phyloP scores from a whole-genome alignment of 495 filamentous ascomycete species.

The Letharia lupina region DNA sequence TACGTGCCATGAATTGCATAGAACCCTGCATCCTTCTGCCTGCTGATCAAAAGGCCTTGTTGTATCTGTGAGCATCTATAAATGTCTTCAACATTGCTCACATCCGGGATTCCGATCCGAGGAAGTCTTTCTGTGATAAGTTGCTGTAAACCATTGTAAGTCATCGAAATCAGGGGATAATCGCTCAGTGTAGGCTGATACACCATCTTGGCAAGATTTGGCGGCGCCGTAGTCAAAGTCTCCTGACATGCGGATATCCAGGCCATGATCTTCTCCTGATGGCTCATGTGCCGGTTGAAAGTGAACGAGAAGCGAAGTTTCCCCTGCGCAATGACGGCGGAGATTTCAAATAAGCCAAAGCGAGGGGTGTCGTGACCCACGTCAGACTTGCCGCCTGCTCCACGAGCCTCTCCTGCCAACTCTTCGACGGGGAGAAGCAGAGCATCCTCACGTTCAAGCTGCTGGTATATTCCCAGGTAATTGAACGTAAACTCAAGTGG shows the following conservation, averaged over 20 bases:
- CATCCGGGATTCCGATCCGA: slow-evolving; percentile 37
- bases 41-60: slow-evolving; percentile 56
- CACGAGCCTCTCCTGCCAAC: slow-evolving; percentile 40
- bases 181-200: slow-evolving; percentile 52
- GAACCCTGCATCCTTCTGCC: slow-evolving; percentile 45
- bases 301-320: slow-evolving; percentile 55
- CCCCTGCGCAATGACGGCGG: slow-evolving; percentile 50
- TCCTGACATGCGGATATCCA: slow-evolving; percentile 56
- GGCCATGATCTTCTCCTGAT: slow-evolving; percentile 45
- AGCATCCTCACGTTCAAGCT: slow-evolving; percentile 52
- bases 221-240: slow-evolving; percentile 43
- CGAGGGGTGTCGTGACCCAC: slow-evolving; percentile 48
- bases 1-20: slow-evolving; percentile 57
- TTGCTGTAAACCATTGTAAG: slow-evolving; percentile 45
- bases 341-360: slow-evolving; percentile 59
- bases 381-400: slow-evolving; percentile 47
- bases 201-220: slow-evolving; percentile 39
- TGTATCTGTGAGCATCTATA: slow-evolving; percentile 64
- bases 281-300: slow-evolving; percentile 52
- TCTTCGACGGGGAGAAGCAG: slow-evolving; percentile 51
- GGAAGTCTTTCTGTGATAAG: slow-evolving; percentile 34
- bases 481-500: slow-evolving; percentile 67
- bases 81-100: slow-evolving; percentile 47
- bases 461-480: slow-evolving; percentile 57
- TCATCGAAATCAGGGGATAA: slow-evolving; percentile 54